phyloP scores from a whole-genome alignment of 306 rosid genomes.

The Glycine tomentella region DNA sequence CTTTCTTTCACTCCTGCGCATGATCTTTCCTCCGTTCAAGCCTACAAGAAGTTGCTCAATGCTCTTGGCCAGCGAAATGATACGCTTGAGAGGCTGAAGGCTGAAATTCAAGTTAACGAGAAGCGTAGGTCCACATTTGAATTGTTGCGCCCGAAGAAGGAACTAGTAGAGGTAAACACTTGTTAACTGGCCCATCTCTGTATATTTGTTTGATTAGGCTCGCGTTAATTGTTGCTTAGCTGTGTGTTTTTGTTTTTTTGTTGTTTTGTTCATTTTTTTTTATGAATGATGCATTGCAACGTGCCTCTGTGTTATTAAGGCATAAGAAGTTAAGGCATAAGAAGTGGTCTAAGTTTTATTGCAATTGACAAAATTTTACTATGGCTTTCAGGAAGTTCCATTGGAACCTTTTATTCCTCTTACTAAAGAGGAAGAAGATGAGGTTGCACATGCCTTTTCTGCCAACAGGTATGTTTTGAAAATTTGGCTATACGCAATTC shows the following conservation, averaged over 20 bases:
- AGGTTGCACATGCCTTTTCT: conserved; percentile 67
- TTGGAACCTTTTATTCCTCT: conserved; percentile 74
- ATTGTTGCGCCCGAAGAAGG: conserved; percentile 60
- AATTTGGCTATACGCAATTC: conserved; percentile 17
- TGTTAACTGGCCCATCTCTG: not conserved
- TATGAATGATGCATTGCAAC: conserved; percentile 13
- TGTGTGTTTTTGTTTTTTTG: not conserved
- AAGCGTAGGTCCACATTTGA: conserved; percentile 47
- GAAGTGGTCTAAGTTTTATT: conserved; percentile 29
- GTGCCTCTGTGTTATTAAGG: conserved; percentile 11
- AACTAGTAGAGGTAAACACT: conserved; percentile 61
- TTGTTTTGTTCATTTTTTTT: not conserved
- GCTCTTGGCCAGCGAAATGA: conserved; percentile 43
- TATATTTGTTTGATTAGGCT: conserved; percentile 16
- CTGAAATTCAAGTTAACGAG: conserved; percentile 64
- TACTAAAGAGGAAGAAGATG: conserved; percentile 64
- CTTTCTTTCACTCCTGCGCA: conserved; percentile 49
- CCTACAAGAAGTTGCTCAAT: conserved; percentile 73
- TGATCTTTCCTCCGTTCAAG: conserved; percentile 45
- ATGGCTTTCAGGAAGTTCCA: conserved; percentile 62
- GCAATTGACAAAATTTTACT: conserved; percentile 19
- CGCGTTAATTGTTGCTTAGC: not conserved
- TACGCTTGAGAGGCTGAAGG: conserved; percentile 50
- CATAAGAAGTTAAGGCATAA: too few relatives aligned
- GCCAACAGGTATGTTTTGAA: conserved; percentile 63